Percentiles rank a stretch among this genome's conserved stretches.
phyloP scores from a whole-genome alignment of 345 rosid genomes.

The Hibiscus tridactylites region DNA sequence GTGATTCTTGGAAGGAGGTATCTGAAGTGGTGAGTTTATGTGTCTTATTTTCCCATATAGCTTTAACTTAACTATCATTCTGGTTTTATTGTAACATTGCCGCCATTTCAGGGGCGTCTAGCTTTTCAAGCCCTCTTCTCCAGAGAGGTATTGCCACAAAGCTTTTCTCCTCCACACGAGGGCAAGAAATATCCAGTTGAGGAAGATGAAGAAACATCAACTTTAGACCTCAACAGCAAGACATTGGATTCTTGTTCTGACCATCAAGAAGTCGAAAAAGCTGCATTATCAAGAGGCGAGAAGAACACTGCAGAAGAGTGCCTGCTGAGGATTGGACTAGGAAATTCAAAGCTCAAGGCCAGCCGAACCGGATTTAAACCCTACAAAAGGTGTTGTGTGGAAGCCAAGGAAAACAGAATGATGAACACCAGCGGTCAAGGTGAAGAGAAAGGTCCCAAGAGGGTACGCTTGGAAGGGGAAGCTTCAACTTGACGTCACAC shows the following conservation, averaged over 20 bases:
- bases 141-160: slow-evolving; percentile 73
- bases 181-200: slow-evolving; percentile 15
- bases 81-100: background rate
- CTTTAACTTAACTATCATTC: background rate
- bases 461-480: slow-evolving; percentile 74
- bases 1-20: slow-evolving; percentile 84
- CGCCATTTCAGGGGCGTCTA: slow-evolving; percentile 54
- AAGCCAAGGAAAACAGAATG: slow-evolving; percentile 57
- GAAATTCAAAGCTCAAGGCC: slow-evolving; percentile 42
- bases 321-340: slow-evolving; percentile 47
- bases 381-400: slow-evolving; percentile 78
- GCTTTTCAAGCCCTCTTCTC: slow-evolving; percentile 91
- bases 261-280: slow-evolving; percentile 34
- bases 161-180: slow-evolving; percentile 58
- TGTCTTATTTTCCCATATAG: background rate
- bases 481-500: slow-evolving; percentile 39
- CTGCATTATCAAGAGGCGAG: slow-evolving; percentile 7
- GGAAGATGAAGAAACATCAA: slow-evolving; percentile 28
- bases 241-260: slow-evolving; percentile 16
- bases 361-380: slow-evolving; percentile 83
- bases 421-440: slow-evolving; percentile 33
- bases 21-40: slow-evolving; percentile 57
- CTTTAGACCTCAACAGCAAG: slow-evolving; percentile 45
- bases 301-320: slow-evolving; percentile 30
- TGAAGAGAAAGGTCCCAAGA: slow-evolving; percentile 71